Conservation (phyloP, 306 rosid genomes). For the Citrullus mucosospermus region DNA sequence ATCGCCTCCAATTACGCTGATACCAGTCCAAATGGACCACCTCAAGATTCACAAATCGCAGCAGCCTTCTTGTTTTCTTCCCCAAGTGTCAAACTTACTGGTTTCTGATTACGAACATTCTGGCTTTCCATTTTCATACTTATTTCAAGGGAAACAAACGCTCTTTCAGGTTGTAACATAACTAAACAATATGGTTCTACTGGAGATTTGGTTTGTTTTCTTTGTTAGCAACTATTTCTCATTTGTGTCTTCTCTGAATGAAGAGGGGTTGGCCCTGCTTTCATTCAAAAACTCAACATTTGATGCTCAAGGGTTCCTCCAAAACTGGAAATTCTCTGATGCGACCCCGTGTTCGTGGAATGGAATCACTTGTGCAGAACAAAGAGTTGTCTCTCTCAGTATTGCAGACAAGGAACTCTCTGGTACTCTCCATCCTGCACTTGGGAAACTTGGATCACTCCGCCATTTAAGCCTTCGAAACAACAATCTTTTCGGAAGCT, state of each 20-base stretch:
- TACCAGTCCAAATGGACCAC: not conserved
- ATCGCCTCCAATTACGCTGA: constrained; percentile 7
- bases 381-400: constrained; percentile 13
- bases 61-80: not conserved
- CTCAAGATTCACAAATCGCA: not conserved
- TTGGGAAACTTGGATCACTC: constrained; percentile 16
- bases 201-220: constrained; percentile 10
- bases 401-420: constrained; percentile 11
- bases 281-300: constrained; percentile 10
- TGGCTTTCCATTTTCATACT: not conserved
- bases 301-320: not conserved
- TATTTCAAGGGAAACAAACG: not conserved
- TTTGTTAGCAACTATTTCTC: constrained; percentile 9
- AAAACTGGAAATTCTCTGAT: constrained; percentile 19
- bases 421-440: constrained; percentile 14
- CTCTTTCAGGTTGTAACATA: not conserved
- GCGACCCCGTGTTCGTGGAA: constrained; percentile 20
- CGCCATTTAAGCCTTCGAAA: constrained; percentile 16
- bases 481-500: constrained; percentile 13
- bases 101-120: not conserved
- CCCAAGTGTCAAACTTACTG: not conserved
- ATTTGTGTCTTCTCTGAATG: constrained; percentile 8
- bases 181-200: constrained; percentile 13
- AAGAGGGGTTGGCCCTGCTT: constrained; percentile 21
- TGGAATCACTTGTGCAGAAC: constrained; percentile 17